Percentiles rank a stretch among this genome's conserved stretches.
phyloP scores from a whole-genome alignment of 2,329 filamentous ascomycete genomes.

The Rutstroemia sp. region DNA sequence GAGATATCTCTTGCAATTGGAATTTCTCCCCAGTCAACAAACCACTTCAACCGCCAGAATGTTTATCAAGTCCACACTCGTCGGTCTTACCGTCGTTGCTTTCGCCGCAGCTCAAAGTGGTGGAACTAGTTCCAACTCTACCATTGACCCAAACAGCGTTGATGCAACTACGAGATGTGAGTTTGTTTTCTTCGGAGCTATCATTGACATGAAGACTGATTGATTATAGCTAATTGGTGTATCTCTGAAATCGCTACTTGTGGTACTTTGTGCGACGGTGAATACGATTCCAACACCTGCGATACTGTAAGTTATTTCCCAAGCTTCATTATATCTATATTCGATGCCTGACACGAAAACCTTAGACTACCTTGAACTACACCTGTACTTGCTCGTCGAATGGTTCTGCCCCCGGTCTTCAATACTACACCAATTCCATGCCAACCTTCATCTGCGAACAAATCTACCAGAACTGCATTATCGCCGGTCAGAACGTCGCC shows the following conservation, averaged over 20 bases:
- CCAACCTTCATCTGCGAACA: conserved; percentile 52
- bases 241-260: conserved; percentile 50
- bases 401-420: conserved; percentile 45
- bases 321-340: not conserved
- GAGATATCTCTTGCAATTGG: conserved; percentile 3
- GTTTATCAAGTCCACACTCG: conserved; percentile 21
- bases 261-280: conserved; percentile 49
- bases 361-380: conserved; percentile 43
- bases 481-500: conserved; percentile 36
- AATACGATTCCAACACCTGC: conserved; percentile 44
- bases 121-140: conserved; percentile 21
- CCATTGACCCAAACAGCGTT: conserved; percentile 22
- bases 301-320: conserved; percentile 40
- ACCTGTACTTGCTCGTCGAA: conserved; percentile 48
- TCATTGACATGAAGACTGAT: conserved; percentile 12
- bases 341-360: not conserved
- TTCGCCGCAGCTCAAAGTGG: conserved; percentile 14
- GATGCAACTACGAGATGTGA: conserved; percentile 16
- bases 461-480: conserved; percentile 43
- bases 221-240: conserved; percentile 45
- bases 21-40: conserved; percentile 8
- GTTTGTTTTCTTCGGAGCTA: conserved; percentile 1
- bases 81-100: conserved; percentile 24
- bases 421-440: conserved; percentile 48
- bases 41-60: conserved; percentile 17